Percentiles rank a stretch among this genome's conserved stretches.
phyloP scores from a whole-genome alignment of 2,329 filamentous ascomycete species.

The Alternaria triticina region DNA sequence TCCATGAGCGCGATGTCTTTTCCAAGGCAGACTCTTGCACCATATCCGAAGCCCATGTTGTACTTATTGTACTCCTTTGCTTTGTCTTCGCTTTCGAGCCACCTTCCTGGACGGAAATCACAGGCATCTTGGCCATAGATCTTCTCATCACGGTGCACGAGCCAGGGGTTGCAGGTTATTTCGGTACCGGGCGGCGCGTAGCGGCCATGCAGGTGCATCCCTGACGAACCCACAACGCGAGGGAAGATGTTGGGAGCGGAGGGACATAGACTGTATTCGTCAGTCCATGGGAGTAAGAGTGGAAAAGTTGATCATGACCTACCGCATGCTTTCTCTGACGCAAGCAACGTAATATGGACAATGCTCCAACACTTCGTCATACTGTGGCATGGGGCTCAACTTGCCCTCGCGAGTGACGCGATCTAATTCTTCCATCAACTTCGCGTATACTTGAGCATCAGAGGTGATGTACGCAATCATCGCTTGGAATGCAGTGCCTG shows the following conservation, averaged over 20 bases:
- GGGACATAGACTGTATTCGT: slow-evolving; percentile 51
- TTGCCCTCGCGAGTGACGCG: slow-evolving; percentile 41
- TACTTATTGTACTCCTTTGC: slow-evolving; percentile 55
- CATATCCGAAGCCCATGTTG: slow-evolving; percentile 60
- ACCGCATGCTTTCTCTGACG: slow-evolving; percentile 57
- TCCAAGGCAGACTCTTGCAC: slow-evolving; percentile 56
- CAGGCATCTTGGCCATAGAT: slow-evolving; percentile 38
- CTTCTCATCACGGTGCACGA: slow-evolving; percentile 36
- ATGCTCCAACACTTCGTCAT: slow-evolving; percentile 34
- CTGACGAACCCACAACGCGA: slow-evolving; percentile 48
- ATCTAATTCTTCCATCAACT: slow-evolving; percentile 57
- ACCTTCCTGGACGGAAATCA: slow-evolving; percentile 38
- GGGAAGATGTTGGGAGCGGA: slow-evolving; percentile 60
- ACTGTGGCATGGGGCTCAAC: slow-evolving; percentile 30
- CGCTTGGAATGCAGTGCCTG: slow-evolving; percentile 58
- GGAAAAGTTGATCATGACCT: neutral
- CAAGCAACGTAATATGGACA: slow-evolving; percentile 59
- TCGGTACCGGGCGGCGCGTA: slow-evolving; percentile 36
- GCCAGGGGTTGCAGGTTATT: slow-evolving; percentile 39
- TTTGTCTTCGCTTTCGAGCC: slow-evolving; percentile 45
- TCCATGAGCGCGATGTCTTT: slow-evolving; percentile 61
- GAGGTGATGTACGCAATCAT: slow-evolving; percentile 54
- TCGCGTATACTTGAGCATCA: slow-evolving; percentile 51
- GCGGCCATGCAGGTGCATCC: slow-evolving; percentile 46
- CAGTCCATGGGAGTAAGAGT: neutral